Conservation (phyloP, 768 basidiomycete species). For the Russula earlei region DNA sequence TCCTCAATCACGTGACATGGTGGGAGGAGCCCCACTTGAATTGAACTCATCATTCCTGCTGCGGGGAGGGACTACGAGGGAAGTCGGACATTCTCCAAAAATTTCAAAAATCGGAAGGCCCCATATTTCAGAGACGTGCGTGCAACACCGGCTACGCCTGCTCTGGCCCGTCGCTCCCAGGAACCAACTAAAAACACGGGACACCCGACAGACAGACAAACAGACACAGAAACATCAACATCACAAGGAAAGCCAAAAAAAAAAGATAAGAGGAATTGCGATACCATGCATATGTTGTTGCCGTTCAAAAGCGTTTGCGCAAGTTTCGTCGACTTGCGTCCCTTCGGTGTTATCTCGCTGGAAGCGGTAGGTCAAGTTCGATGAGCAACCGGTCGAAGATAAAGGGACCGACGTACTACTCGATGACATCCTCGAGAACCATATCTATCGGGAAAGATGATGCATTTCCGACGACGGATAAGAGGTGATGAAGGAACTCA, state of each 20-base stretch:
- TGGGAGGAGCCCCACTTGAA: no score
- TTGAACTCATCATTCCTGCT: no score
- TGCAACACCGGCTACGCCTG: not conserved
- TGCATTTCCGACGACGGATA: not conserved
- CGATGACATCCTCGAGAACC: constrained; percentile 93
- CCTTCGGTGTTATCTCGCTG: constrained; percentile 82
- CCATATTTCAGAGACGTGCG: no score
- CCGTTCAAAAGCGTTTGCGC: constrained; percentile 87
- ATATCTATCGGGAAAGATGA: constrained; percentile 47
- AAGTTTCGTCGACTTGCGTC: constrained; percentile 70
- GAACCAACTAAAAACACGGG: constrained; percentile 61
- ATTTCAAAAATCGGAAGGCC: no score
- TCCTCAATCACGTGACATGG: not conserved
- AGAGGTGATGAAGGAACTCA: constrained; percentile 41
- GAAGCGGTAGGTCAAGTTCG: not conserved
- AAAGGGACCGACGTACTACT: constrained; percentile 62
- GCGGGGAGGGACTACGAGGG: no score
- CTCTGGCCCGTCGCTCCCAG: constrained; percentile 63
- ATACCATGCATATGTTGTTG: constrained; percentile 94
- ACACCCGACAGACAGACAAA: no score
- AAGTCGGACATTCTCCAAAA: no score
- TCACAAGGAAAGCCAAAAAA: not conserved
- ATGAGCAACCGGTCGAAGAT: not conserved
- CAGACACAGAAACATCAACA: not conserved
- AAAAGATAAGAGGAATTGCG: not conserved